Evolutionary conservation across 371 early-diverging fungal species (phyloP), one percentile per base, ranked within the genome.

Genomic region (Apophysomyces elegans): DNA sequence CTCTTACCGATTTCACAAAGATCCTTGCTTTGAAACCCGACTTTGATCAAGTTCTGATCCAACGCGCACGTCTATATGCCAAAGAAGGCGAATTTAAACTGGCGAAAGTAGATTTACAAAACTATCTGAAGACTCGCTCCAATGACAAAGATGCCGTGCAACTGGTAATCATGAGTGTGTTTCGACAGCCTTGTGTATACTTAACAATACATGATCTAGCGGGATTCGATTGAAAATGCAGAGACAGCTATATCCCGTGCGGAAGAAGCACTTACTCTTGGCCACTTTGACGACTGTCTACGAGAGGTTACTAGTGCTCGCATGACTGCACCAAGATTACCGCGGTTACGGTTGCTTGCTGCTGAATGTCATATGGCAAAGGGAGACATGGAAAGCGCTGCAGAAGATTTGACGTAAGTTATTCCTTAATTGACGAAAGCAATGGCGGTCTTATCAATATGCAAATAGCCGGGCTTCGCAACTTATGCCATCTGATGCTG

Each of bases 321-420:
- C 56, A 59, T 72, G 37, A 75, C 81, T 35, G 84, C 90, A 7
- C 90, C 93, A 16, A 81, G 90, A 56, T 74, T 72, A 9, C 61
- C 81, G 14, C 81, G 84, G 50, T 74, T 90, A 59, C 82, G 93
- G 36, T 62, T 79, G 66, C 66, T 86, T 7, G 80, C 96, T 8
- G 93, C 94, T n/a, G 78, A 92, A 54, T 91, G 90, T 67, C 86
- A 94, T 69, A 67, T 92, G 36, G 83, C 83, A 1, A 75, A 83
- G 43, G 90, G 91, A 13, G 93, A 95, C 59, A 80, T 89, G 37
- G 95, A 93, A 65, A 91, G 90, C 72, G 96, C 95, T 4, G 86
- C 88, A 61, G 89, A 90, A 11, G 97, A 97, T 73, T 78, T 90
- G 38, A 83, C 82, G 88, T 89, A 84, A 76, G 79, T 72, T n/a